These are phyloP conservation scores for Exophiala lecanii-corni DNA, from an alignment of 2,329 filamentous ascomycete genomes.

Conservation along the genomic window DNA sequence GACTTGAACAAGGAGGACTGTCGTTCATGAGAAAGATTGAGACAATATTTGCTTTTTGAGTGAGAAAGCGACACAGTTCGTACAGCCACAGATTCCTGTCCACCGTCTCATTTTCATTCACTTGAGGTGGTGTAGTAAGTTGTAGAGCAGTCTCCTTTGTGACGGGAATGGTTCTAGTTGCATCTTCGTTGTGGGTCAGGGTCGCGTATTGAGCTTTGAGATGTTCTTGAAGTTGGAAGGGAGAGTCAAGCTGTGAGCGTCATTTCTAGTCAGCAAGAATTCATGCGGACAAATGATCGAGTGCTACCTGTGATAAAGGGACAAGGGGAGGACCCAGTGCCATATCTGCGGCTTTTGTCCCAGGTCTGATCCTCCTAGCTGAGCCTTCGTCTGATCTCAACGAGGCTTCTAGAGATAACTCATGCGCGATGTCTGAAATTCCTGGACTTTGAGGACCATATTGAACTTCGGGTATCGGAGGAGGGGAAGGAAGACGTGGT, in stretches of 20 bases:
- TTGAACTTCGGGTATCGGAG: constrained; percentile 91
- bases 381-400: constrained; percentile 65
- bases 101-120: constrained; percentile 40
- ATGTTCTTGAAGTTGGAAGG: constrained; percentile 96
- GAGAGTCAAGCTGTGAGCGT: constrained; percentile 95
- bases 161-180: constrained; percentile 62
- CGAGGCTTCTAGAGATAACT: constrained; percentile 50
- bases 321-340: constrained; percentile 83
- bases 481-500: constrained; percentile 88
- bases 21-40: constrained; percentile 93
- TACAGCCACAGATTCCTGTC: constrained; percentile 93
- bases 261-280: too few relatives aligned
- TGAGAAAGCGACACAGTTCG: constrained; percentile 93
- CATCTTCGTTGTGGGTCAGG: constrained; percentile 59
- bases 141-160: constrained; percentile 68
- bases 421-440: constrained; percentile 56
- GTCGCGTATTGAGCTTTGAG: constrained; percentile 86
- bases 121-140: constrained; percentile 72
- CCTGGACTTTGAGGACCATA: constrained; percentile 73
- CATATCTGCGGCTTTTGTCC: constrained; percentile 90
- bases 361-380: constrained; percentile 80
- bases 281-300: too few relatives aligned
- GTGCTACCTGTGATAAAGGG: constrained; percentile 75
- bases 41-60: constrained; percentile 87
- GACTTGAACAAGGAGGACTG: constrained; percentile 77